Base-by-base conservation (phyloP, 495 filamentous ascomycete species). In the Penicillium diatomitis region DNA sequence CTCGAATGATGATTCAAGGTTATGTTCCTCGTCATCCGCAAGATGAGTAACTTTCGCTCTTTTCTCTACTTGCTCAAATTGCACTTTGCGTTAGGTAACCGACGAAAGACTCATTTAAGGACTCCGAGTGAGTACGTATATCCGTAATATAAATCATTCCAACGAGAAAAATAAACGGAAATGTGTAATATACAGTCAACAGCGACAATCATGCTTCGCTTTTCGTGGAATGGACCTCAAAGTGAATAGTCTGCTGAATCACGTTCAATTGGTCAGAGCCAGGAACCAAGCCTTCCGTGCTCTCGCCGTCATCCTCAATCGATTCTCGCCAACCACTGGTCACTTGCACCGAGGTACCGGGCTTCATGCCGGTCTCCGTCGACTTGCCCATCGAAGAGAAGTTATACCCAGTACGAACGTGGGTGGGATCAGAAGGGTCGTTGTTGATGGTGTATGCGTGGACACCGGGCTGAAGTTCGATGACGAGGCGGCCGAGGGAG, bases 391-490 rank as follows among this genome's bases (percentile, higher is more conserved):
- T 52, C 3, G 52, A 41, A 9, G 53, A 55, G 10, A 62, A 37
- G 5, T 53, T 49, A 44, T 60, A 59, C 39, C 48, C 58, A 9
- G 49, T 45, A 36, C 50, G 30, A 4, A 34, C 32, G 4, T 44
- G 31, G 20, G 41, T 28, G 8, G 12, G 5, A 28, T 55, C 41
- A 5, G 44, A 37, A 20, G 53, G 53, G 4, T 57, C 53, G 11
- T 64, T 54, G 32, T 61, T 57, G 47, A 64, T 60, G 35, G 58
- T 51, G 51, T 60, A 64, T 2, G 58, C 52, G 36, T 55, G 46
- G 47, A 58, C 31, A 40, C 42, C 46, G 43, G 55, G 58, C 44
- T 64, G 58, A 8, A 64, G 51, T n/a, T 64, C 61, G 38, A 62
- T 50, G 4, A 61, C 54, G n/a, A 64, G 56, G 31, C 61, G 56